Conservation (phyloP, 768 basidiomycete species). For the Tulasnella sp. region DNA sequence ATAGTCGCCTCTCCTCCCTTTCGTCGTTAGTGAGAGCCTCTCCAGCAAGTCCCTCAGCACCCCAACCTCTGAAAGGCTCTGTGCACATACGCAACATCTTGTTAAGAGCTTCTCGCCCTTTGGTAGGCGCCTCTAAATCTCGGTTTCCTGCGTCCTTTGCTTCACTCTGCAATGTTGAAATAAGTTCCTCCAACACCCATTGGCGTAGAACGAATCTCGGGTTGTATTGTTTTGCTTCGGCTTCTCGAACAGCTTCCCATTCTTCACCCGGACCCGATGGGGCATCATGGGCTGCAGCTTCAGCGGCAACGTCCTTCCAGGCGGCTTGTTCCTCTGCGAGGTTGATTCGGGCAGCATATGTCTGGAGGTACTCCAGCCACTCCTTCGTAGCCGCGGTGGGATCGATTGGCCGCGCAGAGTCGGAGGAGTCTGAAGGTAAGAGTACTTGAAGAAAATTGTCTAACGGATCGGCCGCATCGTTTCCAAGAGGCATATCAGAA, state of each 20-base stretch:
- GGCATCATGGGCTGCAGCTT: conserved; percentile 16
- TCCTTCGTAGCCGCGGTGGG: conserved; percentile 42
- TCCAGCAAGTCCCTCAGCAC: conserved; percentile 52
- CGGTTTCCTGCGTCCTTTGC: conserved; percentile 14
- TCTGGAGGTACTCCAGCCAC: conserved; percentile 57
- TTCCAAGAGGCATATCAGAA: conserved; percentile 19
- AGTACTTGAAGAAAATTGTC: conserved; percentile 30
- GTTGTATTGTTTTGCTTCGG: conserved; percentile 54
- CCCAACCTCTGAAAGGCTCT: conserved; percentile 80
- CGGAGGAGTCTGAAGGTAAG: conserved; percentile 18
- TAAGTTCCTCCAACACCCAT: conserved; percentile 94
- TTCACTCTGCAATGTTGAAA: conserved; percentile 56
- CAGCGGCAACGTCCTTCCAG: conserved; percentile 14
- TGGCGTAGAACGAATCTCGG: conserved; percentile 90
- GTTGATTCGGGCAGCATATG: conserved; percentile 52
- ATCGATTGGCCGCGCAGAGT: conserved; percentile 41
- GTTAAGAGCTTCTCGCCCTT: conserved; percentile 58
- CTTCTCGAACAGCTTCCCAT: conserved; percentile 41
- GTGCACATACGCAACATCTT: conserved; percentile 81
- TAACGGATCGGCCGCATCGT: conserved; percentile 12
- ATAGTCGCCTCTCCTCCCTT: conserved; percentile 64
- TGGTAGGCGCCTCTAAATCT: not conserved
- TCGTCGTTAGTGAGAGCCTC: conserved; percentile 52
- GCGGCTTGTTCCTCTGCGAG: conserved; percentile 18
- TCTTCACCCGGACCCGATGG: conserved; percentile 25